Conservation (phyloP, 768 basidiomycete species). For the Psilocybe subaeruginosa region DNA sequence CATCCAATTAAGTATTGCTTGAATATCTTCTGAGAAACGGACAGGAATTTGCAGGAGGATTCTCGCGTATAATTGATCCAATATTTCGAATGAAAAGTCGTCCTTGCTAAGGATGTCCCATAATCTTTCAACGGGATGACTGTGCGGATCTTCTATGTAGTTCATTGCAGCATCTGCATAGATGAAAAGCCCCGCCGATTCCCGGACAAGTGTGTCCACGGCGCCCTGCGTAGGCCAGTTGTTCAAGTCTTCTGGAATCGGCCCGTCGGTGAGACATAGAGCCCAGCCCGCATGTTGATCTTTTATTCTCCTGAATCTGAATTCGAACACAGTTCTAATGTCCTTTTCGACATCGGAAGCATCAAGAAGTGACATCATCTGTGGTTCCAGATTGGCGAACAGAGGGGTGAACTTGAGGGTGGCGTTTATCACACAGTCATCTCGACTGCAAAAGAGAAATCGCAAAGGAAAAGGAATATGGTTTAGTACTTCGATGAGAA, state of each 20-base stretch:
- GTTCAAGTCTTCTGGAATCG: neutral
- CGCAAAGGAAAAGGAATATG: slow-evolving; percentile 10
- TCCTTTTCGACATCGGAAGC: neutral
- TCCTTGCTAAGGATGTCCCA: neutral
- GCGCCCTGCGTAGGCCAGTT: neutral
- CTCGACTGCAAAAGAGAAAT: slow-evolving; percentile 25
- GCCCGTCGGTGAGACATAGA: too few relatives aligned
- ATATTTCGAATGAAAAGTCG: neutral
- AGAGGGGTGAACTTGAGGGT: too few relatives aligned
- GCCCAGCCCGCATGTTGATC: neutral
- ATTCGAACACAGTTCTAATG: neutral
- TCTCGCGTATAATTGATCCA: neutral
- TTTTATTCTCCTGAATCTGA: neutral
- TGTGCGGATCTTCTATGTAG: slow-evolving; percentile 1
- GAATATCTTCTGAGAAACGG: too few relatives aligned
- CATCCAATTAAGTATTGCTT: too few relatives aligned
- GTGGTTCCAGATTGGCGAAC: slow-evolving; percentile 15
- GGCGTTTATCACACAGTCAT: too few relatives aligned
- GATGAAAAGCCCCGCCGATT: slow-evolving; percentile 17
- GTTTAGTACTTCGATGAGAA: neutral
- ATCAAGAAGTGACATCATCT: neutral
- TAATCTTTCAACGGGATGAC: neutral
- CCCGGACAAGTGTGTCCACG: slow-evolving; percentile 2
- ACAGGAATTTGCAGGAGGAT: too few relatives aligned
- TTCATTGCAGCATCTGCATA: slow-evolving; percentile 14